Evolutionary conservation across 1,284 basidiomycete genomes (phyloP), one percentile per base, ranked within the genome.

Genomic region (Fistulinella cinereoalba): DNA sequence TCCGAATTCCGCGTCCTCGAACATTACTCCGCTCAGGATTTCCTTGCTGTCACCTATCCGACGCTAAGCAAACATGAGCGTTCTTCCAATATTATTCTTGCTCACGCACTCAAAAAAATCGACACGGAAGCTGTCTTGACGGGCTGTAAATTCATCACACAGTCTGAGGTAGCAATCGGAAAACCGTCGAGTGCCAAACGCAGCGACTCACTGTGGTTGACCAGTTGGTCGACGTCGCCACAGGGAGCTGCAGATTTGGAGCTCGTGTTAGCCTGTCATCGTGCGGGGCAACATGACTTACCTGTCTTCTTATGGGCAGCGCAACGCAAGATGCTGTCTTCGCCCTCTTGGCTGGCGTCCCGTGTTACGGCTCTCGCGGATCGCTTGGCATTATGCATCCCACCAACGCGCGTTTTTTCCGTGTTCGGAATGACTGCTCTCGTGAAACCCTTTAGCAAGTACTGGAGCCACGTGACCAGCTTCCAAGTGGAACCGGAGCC

Each of bases 391-490:
- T 54, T 48, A 25, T 69, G 70, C 45, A 67, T 76, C 11, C 66
- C 65, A 4, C 66, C 68, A 0, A 65, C 70, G 46, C 74, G 85
- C 10, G 75, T 86, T 0, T 89, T 81, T 63, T 87, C 85, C 3
- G 69, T 88, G 12, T 89, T 87, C 53, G 80, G 81, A 2, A 72
- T 72, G 9, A 69, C 79, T 11, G 47, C 58, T 4, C 65, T 87
- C 13, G 67, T 80, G 6, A 51, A 54, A 11, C 50, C 62, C 2
- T 86, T 89, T 54, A 69, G 72, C 18, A 52, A 63, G 10, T 53
- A 67, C 6, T 89, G 86, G 87, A 68, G 71, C 13, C 41, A 59
- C n/a, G 47, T 68, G 12, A 83, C 83, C 1, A 71, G 74, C 4
- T 71, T 83, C 37, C 45, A 55, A 4, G 51, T 65, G 11, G 66